Percentiles rank a stretch among this genome's conserved stretches.
These are phyloP conservation scores for Eustoma russellianum DNA, from an alignment of 257 asterid species.

Conservation along the genomic window DNA sequence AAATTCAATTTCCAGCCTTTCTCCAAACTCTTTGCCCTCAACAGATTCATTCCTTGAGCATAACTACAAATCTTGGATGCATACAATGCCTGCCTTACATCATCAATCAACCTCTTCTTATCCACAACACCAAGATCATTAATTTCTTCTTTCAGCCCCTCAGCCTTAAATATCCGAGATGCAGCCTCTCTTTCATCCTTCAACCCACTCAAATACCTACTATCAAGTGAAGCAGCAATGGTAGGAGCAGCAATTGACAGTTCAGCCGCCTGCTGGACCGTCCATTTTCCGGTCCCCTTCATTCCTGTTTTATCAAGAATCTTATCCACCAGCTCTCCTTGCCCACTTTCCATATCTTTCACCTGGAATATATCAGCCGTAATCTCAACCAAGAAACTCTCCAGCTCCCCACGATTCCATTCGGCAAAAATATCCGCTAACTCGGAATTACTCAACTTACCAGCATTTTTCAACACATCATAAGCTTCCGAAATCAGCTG, in stretches of 20 bases:
- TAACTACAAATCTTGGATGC: constrained; percentile 91
- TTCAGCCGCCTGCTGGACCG: constrained; percentile 97
- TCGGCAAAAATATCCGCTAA: constrained; percentile 61
- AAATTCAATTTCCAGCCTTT: constrained; percentile 83
- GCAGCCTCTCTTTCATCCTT: constrained; percentile 80
- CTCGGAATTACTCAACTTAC: constrained; percentile 56
- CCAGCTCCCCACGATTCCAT: constrained; percentile 83
- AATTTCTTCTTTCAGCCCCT: constrained; percentile 54
- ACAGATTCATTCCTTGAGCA: constrained; percentile 91
- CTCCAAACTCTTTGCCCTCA: constrained; percentile 79
- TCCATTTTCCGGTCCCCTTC: constrained; percentile 91
- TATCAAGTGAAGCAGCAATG: constrained; percentile 74
- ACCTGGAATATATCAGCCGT: constrained; percentile 74
- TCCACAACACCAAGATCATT: constrained; percentile 34
- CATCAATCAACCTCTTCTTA: constrained; percentile 73
- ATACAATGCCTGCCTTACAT: constrained; percentile 90
- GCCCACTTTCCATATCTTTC: constrained; percentile 37
- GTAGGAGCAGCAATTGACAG: constrained; percentile 88
- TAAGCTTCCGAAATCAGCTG: constrained; percentile 85
- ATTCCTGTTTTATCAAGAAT: constrained; percentile 86
- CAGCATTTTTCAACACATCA: constrained; percentile 67
- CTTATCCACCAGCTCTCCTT: constrained; percentile 72
- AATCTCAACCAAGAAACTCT: constrained; percentile 80
- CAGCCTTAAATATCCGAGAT: constrained; percentile 34
- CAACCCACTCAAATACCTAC: constrained; percentile 80